Evolutionary conservation across 2,329 filamentous ascomycete species (phyloP), one percentile per base, ranked within the genome.

Genomic region (Fusarium solani-melongenae): DNA sequence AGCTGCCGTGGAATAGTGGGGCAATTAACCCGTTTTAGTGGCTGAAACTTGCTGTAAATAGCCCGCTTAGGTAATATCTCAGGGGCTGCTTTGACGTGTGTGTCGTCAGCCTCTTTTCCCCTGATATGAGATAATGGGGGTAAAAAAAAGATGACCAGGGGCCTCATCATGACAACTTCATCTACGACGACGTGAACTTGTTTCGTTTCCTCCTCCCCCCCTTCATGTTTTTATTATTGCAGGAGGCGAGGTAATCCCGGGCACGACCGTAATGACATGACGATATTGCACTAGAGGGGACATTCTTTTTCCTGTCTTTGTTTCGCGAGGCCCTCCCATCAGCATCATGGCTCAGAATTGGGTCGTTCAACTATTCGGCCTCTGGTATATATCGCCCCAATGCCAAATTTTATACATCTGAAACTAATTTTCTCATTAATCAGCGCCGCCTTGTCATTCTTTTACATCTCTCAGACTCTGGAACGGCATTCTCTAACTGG

Each of bases 401-500:
- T n/a, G 17, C 20, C 27, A 33, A n/a, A 8, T 6, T 38, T 22
- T 17, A 3, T 22, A 15, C 15, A 27, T 7, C 12, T 27, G 31
- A 39, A 10, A 38, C 34, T 58, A 29, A 58, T 58, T 58, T 58
- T 20, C 5, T 27, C n/a, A 27, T 39, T 36, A 15, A 34, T 27
- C 29, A 89, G 87, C 76, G 84, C 85, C 69, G 75, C 86, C 15
- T 75, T 82, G 53, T 88, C 86, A 4, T 87, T 88, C 76, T 76
- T 85, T 49, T 88, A 86, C 80, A 81, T 88, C 15, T 84, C 83
- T 4, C 81, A 83, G 69, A 85, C 82, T 8, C 77, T 88, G 14
- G 84, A 88, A 66, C 82, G 83, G 41, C 86, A 88, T 73, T 86
- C 85, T 22, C 79, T 89, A 62, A 84, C 86, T 70, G 85, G 88